Percentiles rank a stretch among this genome's conserved stretches.
Conservation (phyloP, 148 eudicot genomes). For the Limonium bicolor region DNA sequence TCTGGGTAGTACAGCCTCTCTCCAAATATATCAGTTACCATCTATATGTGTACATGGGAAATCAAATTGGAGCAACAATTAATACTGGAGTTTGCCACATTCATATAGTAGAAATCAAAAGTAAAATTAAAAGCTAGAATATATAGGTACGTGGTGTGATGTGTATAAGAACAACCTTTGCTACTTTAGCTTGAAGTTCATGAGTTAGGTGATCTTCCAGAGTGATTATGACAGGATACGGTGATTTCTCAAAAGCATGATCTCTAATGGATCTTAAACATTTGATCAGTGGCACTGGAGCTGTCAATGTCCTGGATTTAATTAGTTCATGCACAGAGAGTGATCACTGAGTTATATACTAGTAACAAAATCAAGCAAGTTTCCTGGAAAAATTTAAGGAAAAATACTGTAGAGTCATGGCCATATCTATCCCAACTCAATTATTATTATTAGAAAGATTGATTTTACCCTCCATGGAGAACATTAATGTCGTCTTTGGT, state of each 20-base stretch:
- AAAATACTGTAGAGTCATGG: too few relatives aligned
- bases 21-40: conserved; percentile 52
- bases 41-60: too few relatives aligned
- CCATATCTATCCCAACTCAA: too few relatives aligned
- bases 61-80: conserved; percentile 1
- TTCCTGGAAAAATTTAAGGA: too few relatives aligned
- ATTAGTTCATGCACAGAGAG: too few relatives aligned
- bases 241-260: conserved; percentile 71
- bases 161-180: conserved; percentile 40
- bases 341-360: too few relatives aligned
- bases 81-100: background rate
- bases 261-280: conserved; percentile 79
- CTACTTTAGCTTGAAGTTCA: conserved; percentile 85
- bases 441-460: too few relatives aligned
- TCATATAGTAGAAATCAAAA: background rate
- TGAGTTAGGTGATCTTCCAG: conserved; percentile 92
- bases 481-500: conserved; percentile 67
- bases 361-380: too few relatives aligned
- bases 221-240: conserved; percentile 81
- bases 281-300: conserved; percentile 65
- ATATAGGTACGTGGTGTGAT: too few relatives aligned
- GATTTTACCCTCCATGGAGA: conserved; percentile 98
- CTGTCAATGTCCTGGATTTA: conserved; percentile 66
- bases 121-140: too few relatives aligned
- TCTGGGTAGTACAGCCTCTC: conserved; percentile 42